Evolutionary conservation across 768 basidiomycete species (phyloP), one percentile per base, ranked within the genome.

Genomic region (Lactarius trivialis): DNA sequence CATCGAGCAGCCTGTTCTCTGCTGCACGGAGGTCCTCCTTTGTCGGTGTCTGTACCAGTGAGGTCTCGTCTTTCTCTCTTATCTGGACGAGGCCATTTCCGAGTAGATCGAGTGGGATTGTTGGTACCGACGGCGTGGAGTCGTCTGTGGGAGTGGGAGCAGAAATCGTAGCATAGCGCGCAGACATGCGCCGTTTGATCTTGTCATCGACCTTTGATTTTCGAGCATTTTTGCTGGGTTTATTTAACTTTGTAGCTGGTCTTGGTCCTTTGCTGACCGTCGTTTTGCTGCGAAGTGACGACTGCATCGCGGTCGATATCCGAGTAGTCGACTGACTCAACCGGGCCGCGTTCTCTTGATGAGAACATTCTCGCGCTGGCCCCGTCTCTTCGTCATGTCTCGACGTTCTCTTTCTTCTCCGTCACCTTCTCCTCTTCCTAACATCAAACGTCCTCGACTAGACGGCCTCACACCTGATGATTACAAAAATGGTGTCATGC

Each of bases 181-280:
- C 90, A 17, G 93, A 94, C 86, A 97, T 88, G 70, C 95, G 89
- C 75, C 93, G 93, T 82, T 93, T 93, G 75, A 97, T 93, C 77
- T 90, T 93, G 81, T 95, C 95, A 73, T 93, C 81, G 24, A 83
- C 79, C 12, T 77, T 74, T 33, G 79, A 77, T 68, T 79, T 79
- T 51, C 80, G 75, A 12, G 67, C 71, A 66, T 71, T 70, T 50
- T 63, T 60, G 26, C 32, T 60, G 8, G 63, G 60, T 24, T 64
- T 63, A 17, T 53, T 55, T 7, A 60, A 58, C 60, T 68, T 68
- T 26, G 48, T 57, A 24, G 12, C 54, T 39, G 61, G 67, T 52
- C 60, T 65, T 54, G 68, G 45, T 4, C 51, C 54, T 52, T 39
- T 58, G 24, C 58, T 56, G 32, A 59, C 14, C 1, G 66, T 43